Evolutionary conservation across 2,329 filamentous ascomycete species (phyloP).

Genomic region (Aspergillus fructus): DNA sequence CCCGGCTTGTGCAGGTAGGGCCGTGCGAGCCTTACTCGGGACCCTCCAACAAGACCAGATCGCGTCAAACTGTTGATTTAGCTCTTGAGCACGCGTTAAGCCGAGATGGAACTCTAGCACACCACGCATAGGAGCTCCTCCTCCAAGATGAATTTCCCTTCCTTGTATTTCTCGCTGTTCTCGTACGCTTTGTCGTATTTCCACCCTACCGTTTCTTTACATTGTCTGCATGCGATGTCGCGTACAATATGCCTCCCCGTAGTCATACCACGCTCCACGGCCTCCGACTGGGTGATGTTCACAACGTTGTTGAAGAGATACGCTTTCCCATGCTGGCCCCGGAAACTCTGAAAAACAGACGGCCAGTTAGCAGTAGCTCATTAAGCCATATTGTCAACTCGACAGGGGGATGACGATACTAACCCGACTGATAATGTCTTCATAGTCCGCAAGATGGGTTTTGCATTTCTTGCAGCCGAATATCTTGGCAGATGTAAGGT

Average conservation of each 20-base stretch:
- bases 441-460: slow-evolving; percentile 89
- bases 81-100: not conserved
- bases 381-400: no score
- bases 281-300: slow-evolving; percentile 77
- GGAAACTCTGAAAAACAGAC: slow-evolving; percentile 72
- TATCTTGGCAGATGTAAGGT: slow-evolving; percentile 81
- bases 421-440: slow-evolving; percentile 93
- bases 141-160: slow-evolving; percentile 96
- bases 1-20: slow-evolving; percentile 14
- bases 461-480: slow-evolving; percentile 95
- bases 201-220: slow-evolving; percentile 92
- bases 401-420: slow-evolving; percentile 33
- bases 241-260: slow-evolving; percentile 92
- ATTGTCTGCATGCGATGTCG: slow-evolving; percentile 88
- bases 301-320: slow-evolving; percentile 95
- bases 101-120: slow-evolving; percentile 41
- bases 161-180: slow-evolving; percentile 92
- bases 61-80: not conserved
- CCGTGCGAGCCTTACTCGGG: slow-evolving; percentile 5
- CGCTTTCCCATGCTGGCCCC: slow-evolving; percentile 95
- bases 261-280: slow-evolving; percentile 97
- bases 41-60: slow-evolving; percentile 3
- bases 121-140: slow-evolving; percentile 85
- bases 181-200: slow-evolving; percentile 99
- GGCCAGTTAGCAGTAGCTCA: slow-evolving; percentile 4